These are phyloP conservation scores for Plasmodium coatneyi DNA, from an alignment of 169 alveolate genomes.

Conservation along the genomic window DNA sequence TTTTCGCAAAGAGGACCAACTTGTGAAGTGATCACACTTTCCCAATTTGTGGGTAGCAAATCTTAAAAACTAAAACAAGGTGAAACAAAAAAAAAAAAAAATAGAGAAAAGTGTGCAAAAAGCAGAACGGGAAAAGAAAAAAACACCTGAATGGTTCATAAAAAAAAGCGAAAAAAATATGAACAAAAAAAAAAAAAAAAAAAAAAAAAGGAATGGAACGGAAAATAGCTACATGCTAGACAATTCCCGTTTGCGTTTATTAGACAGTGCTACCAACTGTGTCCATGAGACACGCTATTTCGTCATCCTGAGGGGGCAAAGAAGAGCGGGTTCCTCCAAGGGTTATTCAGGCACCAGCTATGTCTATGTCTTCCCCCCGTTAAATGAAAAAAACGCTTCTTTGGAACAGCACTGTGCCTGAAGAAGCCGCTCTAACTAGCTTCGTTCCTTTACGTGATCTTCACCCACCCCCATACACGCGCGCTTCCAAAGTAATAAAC, in stretches of 20 bases:
- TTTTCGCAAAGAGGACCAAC: neutral
- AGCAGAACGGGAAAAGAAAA: neutral
- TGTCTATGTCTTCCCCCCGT: neutral
- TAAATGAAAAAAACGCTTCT: neutral
- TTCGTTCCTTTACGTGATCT: neutral
- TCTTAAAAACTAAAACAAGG: conserved; percentile 14
- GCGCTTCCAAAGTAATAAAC: neutral
- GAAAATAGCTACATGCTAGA: neutral
- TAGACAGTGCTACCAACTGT: neutral
- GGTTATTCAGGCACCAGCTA: neutral
- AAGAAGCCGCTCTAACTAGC: neutral
- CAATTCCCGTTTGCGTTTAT: neutral
- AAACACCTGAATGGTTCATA: neutral
- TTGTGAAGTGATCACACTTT: neutral
- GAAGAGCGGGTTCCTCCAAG: too few species aligned
- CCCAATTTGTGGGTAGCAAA: neutral
- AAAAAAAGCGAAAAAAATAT: neutral
- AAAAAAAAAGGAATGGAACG: neutral
- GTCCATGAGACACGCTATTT: neutral
- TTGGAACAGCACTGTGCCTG: neutral
- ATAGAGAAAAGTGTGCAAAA: neutral
- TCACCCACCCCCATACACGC: neutral
- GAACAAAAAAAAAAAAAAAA: neutral
- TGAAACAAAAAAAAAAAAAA: neutral
- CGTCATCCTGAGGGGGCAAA: neutral